Conservation (phyloP, 495 filamentous ascomycete genomes). For the Pseudevernia furfuracea region DNA sequence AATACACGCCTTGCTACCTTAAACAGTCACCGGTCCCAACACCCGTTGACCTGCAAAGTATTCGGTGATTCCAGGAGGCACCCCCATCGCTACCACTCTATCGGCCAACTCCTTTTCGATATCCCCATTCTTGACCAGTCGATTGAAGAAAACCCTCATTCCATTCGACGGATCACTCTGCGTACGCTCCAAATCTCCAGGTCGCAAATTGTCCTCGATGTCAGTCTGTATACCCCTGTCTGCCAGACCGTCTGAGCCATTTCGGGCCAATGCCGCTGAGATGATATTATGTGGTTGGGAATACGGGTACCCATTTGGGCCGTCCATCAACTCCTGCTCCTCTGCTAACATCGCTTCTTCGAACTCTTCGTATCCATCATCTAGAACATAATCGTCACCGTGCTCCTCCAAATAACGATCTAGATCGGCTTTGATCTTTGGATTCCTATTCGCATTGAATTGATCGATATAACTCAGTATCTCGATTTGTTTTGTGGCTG, state of each 20-base stretch:
- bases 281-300: not conserved
- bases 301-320: not conserved
- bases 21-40: not conserved
- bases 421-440: not conserved
- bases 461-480: not conserved
- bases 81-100: not conserved
- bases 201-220: not conserved
- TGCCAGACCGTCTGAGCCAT: not conserved
- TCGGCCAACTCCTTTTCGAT: not conserved
- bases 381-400: not conserved
- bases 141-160: constrained; percentile 1
- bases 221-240: constrained; percentile 1
- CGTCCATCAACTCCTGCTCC: not conserved
- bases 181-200: constrained; percentile 5
- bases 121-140: not conserved
- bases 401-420: constrained; percentile 1
- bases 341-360: not conserved
- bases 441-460: not conserved
- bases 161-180: not conserved
- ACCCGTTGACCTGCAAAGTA: not conserved
- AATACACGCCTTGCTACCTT: not conserved
- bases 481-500: not conserved
- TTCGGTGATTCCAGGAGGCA: not conserved
- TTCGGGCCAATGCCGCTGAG: not conserved
- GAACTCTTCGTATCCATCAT: constrained; percentile 2